These are phyloP conservation scores for Lepiota brunneoincarnata DNA, from an alignment of 768 basidiomycete genomes.

Conservation along the genomic window DNA sequence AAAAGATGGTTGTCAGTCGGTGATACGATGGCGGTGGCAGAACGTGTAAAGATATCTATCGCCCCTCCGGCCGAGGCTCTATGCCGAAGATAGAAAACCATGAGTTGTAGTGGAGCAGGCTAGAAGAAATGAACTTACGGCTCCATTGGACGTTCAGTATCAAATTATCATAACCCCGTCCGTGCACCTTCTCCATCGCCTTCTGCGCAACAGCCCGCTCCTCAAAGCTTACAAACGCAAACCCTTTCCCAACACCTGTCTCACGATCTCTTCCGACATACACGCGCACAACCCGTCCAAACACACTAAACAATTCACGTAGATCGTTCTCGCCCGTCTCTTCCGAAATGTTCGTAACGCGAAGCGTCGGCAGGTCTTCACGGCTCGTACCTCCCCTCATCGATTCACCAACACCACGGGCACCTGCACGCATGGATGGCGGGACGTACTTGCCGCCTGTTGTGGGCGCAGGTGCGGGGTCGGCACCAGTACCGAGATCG, in stretches of 20 bases:
- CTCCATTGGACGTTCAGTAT: conserved; percentile 70
- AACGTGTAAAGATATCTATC: too few species aligned
- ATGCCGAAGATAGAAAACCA: neutral
- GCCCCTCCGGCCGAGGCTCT: conserved; percentile 36
- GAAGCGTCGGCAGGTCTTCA: conserved; percentile 93
- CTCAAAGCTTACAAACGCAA: conserved; percentile 97
- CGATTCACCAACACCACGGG: conserved; percentile 69
- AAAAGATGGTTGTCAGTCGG: too few species aligned
- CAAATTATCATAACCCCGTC: conserved; percentile 89
- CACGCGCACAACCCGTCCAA: conserved; percentile 84
- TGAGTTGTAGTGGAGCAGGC: neutral
- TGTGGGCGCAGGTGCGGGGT: conserved; percentile 35
- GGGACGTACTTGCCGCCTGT: conserved; percentile 87
- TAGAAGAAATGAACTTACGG: conserved; percentile 36
- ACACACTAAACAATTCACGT: conserved; percentile 83
- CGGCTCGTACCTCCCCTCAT: conserved; percentile 67
- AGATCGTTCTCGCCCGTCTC: conserved; percentile 95
- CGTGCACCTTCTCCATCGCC: conserved; percentile 91
- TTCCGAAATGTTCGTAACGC: conserved; percentile 95
- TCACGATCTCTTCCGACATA: conserved; percentile 95
- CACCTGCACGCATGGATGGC: conserved; percentile 80
- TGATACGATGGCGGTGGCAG: too few species aligned
- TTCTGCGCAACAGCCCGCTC: conserved; percentile 72
- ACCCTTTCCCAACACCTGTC: conserved; percentile 93
- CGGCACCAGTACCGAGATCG: conserved; percentile 30